Evolutionary conservation across 2,329 filamentous ascomycete species (phyloP).

Genomic region (Aspergillus candidus): DNA sequence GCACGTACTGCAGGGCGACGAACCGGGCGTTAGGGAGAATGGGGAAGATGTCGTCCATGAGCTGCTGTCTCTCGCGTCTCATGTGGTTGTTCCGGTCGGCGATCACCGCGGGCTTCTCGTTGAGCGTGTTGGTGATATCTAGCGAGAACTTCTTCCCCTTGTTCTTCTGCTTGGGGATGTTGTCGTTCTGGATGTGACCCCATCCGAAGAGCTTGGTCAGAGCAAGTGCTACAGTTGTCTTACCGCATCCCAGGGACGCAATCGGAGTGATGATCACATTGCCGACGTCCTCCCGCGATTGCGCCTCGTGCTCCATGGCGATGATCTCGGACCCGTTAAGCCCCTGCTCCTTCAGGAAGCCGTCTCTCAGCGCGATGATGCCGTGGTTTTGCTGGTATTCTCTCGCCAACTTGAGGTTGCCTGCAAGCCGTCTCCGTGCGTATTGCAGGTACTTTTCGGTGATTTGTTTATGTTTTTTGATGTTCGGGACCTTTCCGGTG

Average conservation of each 20-base stretch:
- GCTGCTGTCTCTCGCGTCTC: constrained; percentile 77
- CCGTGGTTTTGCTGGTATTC: constrained; percentile 84
- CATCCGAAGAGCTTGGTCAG: constrained; percentile 78
- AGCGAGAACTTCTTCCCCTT: constrained; percentile 74
- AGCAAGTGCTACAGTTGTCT: constrained; percentile 84
- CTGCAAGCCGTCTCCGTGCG: constrained; percentile 65
- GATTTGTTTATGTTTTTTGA: constrained; percentile 81
- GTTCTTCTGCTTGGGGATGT: constrained; percentile 70
- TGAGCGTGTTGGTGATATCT: constrained; percentile 60
- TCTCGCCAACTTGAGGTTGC: constrained; percentile 61
- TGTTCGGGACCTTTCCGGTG: constrained; percentile 63
- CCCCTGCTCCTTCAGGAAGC: constrained; percentile 77
- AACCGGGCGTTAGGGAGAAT: constrained; percentile 60
- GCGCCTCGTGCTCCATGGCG: constrained; percentile 54
- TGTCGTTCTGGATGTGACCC: constrained; percentile 95
- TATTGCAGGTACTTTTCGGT: constrained; percentile 87
- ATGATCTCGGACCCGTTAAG: constrained; percentile 86
- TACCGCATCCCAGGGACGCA: constrained; percentile 91
- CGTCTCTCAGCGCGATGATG: constrained; percentile 84
- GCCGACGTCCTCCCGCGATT: constrained; percentile 48
- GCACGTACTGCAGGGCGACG: constrained; percentile 83
- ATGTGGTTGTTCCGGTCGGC: constrained; percentile 95
- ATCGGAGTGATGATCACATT: constrained; percentile 83
- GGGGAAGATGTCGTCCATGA: constrained; percentile 69
- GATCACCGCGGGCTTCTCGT: constrained; percentile 65